phyloP scores from a whole-genome alignment of 1,139 yeast species.

The Protomyces inundatus region DNA sequence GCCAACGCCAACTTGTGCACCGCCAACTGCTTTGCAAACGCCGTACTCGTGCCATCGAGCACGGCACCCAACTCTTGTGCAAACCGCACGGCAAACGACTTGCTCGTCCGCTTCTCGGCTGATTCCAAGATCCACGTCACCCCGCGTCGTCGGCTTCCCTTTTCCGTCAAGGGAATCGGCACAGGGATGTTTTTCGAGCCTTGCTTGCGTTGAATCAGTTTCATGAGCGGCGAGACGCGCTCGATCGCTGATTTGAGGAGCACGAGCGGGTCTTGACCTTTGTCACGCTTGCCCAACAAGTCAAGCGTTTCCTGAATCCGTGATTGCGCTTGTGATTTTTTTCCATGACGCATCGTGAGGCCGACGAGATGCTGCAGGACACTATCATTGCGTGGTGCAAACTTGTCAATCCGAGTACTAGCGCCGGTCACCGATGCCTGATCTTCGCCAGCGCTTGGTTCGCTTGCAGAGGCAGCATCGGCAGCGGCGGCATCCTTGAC shows the following conservation, averaged over 20 bases:
- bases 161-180: constrained; percentile 75
- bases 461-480: neutral
- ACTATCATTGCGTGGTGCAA: constrained; percentile 51
- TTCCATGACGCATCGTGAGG: constrained; percentile 88
- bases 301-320: constrained; percentile 70
- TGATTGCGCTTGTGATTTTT: constrained; percentile 74
- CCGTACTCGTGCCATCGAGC: constrained; percentile 26
- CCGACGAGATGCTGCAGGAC: constrained; percentile 72
- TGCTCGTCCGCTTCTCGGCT: constrained; percentile 16
- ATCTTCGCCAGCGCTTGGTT: neutral
- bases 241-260: constrained; percentile 71
- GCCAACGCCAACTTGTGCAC: constrained; percentile 26
- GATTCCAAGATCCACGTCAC: constrained; percentile 65
- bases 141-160: constrained; percentile 81
- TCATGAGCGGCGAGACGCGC: constrained; percentile 77
- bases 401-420: constrained; percentile 16
- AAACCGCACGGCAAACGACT: constrained; percentile 23
- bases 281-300: constrained; percentile 43
- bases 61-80: constrained; percentile 29
- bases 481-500: constrained; percentile 27
- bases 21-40: constrained; percentile 21
- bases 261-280: constrained; percentile 70
- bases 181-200: constrained; percentile 44
- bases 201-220: constrained; percentile 41
- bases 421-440: constrained; percentile 14